Conservation (phyloP, 1,139 yeast genomes). For the Geotrichum histeridarum region DNA sequence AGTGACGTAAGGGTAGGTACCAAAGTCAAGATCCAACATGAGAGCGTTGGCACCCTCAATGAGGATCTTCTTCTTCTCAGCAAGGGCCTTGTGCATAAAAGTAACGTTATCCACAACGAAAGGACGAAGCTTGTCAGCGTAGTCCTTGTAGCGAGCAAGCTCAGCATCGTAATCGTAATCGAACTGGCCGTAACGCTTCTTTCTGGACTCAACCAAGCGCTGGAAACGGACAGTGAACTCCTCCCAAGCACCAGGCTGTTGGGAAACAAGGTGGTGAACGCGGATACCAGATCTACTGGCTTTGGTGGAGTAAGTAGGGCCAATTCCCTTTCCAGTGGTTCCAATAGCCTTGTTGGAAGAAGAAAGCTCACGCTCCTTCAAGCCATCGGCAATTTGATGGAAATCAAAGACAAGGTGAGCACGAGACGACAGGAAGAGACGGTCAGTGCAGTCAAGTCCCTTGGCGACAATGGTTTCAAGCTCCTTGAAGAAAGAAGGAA, state of each 20-base stretch:
- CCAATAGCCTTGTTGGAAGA: conserved; percentile 88
- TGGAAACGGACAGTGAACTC: conserved; percentile 77
- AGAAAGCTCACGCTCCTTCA: conserved; percentile 88
- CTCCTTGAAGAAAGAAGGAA: conserved; percentile 89
- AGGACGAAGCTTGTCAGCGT: conserved; percentile 72
- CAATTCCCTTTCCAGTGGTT: conserved; percentile 98
- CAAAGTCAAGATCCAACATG: conserved; percentile 95
- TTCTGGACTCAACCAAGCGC: conserved; percentile 73
- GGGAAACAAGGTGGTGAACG: conserved; percentile 89
- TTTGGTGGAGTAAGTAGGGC: conserved; percentile 96
- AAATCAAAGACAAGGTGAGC: conserved; percentile 96
- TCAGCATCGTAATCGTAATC: conserved; percentile 83
- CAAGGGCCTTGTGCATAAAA: conserved; percentile 81
- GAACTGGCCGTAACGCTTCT: conserved; percentile 86
- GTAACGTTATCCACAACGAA: conserved; percentile 90
- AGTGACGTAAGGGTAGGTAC: conserved; percentile 97
- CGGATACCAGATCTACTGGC: conserved; percentile 95
- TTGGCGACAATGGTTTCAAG: conserved; percentile 73
- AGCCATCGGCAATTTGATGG: conserved; percentile 94
- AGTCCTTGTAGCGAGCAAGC: conserved; percentile 66
- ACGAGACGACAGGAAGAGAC: conserved; percentile 84
- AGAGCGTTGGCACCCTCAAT: conserved; percentile 98
- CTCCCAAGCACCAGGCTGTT: conserved; percentile 88
- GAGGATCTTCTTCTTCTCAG: conserved; percentile 73
- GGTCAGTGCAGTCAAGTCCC: conserved; percentile 63